Conservation (phyloP, 345 rosid species). For the Eucalyptus erythrocorys region DNA sequence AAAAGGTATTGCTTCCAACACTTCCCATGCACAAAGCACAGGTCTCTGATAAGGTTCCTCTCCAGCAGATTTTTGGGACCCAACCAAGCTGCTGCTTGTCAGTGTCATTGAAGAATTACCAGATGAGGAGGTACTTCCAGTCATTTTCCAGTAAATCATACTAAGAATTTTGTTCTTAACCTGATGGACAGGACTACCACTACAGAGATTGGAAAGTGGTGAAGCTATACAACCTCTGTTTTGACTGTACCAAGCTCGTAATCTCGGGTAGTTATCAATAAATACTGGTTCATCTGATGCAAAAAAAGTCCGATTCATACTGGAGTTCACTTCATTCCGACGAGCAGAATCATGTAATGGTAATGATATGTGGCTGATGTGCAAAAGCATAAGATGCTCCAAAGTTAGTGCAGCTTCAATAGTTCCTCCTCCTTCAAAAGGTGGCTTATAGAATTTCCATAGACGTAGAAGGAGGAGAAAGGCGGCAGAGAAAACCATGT, state of each 20-base stretch:
- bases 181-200: constrained; percentile 45
- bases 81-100: constrained; percentile 14
- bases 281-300: constrained; percentile 22
- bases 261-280: constrained; percentile 41
- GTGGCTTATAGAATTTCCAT: constrained; percentile 63
- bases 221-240: constrained; percentile 47
- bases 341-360: constrained; percentile 1
- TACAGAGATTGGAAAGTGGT: constrained; percentile 29
- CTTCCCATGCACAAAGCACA: constrained; percentile 54
- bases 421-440: constrained; percentile 22
- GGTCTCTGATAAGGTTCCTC: constrained; percentile 44
- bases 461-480: constrained; percentile 66
- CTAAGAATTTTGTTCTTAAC: constrained; percentile 38
- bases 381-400: constrained; percentile 44
- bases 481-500: constrained; percentile 51
- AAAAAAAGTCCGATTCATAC: not conserved
- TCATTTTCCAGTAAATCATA: constrained; percentile 50
- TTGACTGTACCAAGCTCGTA: constrained; percentile 60
- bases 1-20: constrained; percentile 54
- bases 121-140: constrained; percentile 9
- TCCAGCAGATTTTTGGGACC: constrained; percentile 18
- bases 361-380: constrained; percentile 20
- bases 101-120: constrained; percentile 21
- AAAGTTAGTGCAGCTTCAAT: constrained; percentile 31
- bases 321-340: constrained; percentile 5